Evolutionary conservation across 2,329 filamentous ascomycete species (phyloP).

Genomic region (Periconia macrospinosa): DNA sequence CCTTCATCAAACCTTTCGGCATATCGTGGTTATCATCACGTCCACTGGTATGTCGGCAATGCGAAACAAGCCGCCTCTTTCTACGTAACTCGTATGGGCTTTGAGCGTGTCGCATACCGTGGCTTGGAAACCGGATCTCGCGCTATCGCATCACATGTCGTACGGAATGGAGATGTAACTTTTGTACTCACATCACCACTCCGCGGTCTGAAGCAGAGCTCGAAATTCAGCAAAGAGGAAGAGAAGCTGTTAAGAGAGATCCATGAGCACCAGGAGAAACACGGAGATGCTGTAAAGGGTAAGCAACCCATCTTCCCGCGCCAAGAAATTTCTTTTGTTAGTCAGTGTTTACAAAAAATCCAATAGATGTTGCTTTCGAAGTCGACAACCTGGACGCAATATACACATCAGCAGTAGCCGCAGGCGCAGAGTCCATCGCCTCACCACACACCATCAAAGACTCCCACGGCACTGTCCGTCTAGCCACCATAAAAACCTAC

Average conservation of each 20-base stretch:
- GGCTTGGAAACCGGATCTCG: constrained; percentile 87
- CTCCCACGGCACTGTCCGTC: constrained; percentile 67
- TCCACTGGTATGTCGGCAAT: constrained; percentile 96
- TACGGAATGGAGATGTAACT: constrained; percentile 73
- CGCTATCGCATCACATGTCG: constrained; percentile 79
- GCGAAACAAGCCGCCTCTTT: constrained; percentile 92
- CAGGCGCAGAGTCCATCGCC: constrained; percentile 65
- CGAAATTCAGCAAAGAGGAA: constrained; percentile 56
- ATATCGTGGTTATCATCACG: constrained; percentile 87
- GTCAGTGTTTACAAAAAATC: constrained; percentile 7
- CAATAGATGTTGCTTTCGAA: constrained; percentile 81
- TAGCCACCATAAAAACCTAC: constrained; percentile 86
- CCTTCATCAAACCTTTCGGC: constrained; percentile 42
- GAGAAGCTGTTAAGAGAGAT: constrained; percentile 70
- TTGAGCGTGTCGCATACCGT: constrained; percentile 77
- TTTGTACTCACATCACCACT: constrained; percentile 86
- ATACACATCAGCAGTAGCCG: constrained; percentile 70
- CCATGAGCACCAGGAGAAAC: constrained; percentile 78
- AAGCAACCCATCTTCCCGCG: not conserved
- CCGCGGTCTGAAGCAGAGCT: constrained; percentile 49
- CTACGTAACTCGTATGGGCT: constrained; percentile 86
- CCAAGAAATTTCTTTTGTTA: not conserved
- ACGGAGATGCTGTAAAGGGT: constrained; percentile 87
- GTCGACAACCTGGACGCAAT: constrained; percentile 86
- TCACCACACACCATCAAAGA: constrained; percentile 58